phyloP scores from a whole-genome alignment of 345 rosid genomes.

The Aegle marmelos region DNA sequence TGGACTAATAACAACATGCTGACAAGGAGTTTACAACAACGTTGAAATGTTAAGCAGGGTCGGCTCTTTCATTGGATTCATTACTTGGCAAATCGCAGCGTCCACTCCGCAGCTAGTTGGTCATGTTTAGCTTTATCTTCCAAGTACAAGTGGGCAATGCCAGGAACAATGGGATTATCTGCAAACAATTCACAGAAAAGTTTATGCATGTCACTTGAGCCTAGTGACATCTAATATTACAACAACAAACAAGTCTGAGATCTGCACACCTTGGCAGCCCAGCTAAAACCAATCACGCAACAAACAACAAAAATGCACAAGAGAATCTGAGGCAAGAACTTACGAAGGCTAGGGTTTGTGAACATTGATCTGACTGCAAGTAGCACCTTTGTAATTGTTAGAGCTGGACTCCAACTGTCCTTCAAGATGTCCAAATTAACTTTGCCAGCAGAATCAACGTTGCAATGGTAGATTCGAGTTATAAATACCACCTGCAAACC shows the following conservation, averaged over 20 bases:
- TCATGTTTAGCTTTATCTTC: constrained; percentile 76
- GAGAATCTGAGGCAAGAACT: constrained; percentile 9
- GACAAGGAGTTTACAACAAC: neutral
- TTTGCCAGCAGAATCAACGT: constrained; percentile 72
- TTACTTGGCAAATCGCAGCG: constrained; percentile 79
- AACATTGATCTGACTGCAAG: constrained; percentile 74
- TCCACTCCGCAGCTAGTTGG: constrained; percentile 83
- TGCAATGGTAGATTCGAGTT: constrained; percentile 91
- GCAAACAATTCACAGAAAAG: constrained; percentile 13
- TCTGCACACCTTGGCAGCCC: too few relatives aligned
- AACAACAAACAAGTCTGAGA: neutral
- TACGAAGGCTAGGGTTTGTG: constrained; percentile 76
- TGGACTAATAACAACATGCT: neutral
- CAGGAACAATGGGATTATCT: constrained; percentile 65
- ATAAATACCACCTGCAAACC: constrained; percentile 67
- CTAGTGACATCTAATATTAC: neutral
- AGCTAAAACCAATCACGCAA: neutral
- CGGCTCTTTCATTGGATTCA: neutral
- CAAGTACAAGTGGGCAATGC: constrained; percentile 67
- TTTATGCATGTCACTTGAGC: neutral
- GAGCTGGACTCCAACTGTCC: constrained; percentile 93
- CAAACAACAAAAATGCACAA: too few relatives aligned
- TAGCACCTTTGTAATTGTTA: constrained; percentile 74
- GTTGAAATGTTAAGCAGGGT: neutral
- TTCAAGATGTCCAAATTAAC: constrained; percentile 70